Evolutionary conservation across 2,329 filamentous ascomycete species (phyloP).

Genomic region (Fusarium beomiforme): DNA sequence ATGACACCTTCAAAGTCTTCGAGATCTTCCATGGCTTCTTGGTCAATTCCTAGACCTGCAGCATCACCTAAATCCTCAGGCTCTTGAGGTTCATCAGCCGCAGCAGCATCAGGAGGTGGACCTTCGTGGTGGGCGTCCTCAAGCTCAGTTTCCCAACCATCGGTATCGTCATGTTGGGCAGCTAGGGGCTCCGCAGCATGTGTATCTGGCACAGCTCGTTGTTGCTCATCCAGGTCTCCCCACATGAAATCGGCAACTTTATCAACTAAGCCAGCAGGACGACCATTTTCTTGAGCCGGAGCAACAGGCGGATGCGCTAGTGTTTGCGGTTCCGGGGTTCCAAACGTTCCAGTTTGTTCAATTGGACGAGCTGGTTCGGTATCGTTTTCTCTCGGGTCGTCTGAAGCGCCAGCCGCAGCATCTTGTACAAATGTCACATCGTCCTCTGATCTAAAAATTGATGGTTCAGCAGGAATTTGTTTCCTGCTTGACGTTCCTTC

Average conservation of each 20-base stretch:
- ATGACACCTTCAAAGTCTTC: conserved; percentile 97
- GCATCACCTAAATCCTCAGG: conserved; percentile 69
- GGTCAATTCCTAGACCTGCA: conserved; percentile 75
- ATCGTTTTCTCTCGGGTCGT: neutral
- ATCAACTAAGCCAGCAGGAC: conserved; percentile 40
- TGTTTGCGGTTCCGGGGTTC: conserved; percentile 2
- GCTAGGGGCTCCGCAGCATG: conserved; percentile 53
- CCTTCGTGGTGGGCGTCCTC: conserved; percentile 47
- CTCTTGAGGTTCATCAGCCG: conserved; percentile 36
- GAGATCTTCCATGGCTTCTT: conserved; percentile 81
- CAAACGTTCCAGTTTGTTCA: neutral
- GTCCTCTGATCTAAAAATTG: neutral
- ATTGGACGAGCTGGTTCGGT: conserved; percentile 1
- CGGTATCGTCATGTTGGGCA: conserved; percentile 48
- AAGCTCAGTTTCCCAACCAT: conserved; percentile 52
- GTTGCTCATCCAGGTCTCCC: conserved; percentile 60
- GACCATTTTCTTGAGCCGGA: conserved; percentile 26
- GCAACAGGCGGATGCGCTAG: conserved; percentile 7
- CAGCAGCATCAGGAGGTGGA: conserved; percentile 42
- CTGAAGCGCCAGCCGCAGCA: neutral
- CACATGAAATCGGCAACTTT: conserved; percentile 69
- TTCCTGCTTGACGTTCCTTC: neutral
- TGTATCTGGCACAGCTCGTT: conserved; percentile 48
- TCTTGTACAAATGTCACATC: neutral
- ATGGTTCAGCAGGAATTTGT: neutral